A percentile compares a stretch with the other conserved stretches of the same genome.
Evolutionary conservation across 2,329 filamentous ascomycete genomes (phyloP).

Genomic region (Monosporascus ibericus): DNA sequence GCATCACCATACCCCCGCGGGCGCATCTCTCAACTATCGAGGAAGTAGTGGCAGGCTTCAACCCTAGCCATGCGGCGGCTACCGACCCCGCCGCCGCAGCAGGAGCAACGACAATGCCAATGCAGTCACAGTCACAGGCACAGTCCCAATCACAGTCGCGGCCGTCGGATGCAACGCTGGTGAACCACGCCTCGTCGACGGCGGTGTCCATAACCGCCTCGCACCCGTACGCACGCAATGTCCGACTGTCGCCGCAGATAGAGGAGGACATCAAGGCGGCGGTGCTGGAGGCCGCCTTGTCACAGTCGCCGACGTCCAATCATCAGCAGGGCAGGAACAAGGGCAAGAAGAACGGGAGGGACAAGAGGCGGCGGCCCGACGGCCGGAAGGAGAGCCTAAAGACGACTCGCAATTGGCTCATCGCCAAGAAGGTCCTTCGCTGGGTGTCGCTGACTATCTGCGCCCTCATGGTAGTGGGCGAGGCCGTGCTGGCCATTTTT

Average conservation of each 20-base stretch:
- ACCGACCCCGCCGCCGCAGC: too few relatives aligned
- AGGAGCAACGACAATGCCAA: too few relatives aligned
- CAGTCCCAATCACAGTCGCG: too few relatives aligned
- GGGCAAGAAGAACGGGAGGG: background rate
- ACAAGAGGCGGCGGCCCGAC: background rate
- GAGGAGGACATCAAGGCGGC: constrained; percentile 11
- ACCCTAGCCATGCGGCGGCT: too few relatives aligned
- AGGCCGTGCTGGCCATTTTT: background rate
- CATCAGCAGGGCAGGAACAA: background rate
- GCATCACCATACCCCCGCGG: too few relatives aligned
- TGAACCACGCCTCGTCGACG: background rate
- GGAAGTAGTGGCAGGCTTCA: too few relatives aligned
- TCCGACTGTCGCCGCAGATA: constrained; percentile 5
- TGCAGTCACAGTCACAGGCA: too few relatives aligned
- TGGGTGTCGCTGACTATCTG: constrained; percentile 1
- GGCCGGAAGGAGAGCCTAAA: background rate
- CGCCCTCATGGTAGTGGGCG: background rate
- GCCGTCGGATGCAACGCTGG: too few relatives aligned
- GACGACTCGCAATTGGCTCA: background rate
- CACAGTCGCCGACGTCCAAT: background rate
- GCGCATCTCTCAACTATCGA: too few relatives aligned
- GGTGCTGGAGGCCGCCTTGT: constrained; percentile 3
- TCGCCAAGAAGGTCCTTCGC: constrained; percentile 1
- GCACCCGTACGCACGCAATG: background rate
- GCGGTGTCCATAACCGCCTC: background rate